Evolutionary conservation across 1,284 basidiomycete species (phyloP).

Genomic region (Melampsora americana): DNA sequence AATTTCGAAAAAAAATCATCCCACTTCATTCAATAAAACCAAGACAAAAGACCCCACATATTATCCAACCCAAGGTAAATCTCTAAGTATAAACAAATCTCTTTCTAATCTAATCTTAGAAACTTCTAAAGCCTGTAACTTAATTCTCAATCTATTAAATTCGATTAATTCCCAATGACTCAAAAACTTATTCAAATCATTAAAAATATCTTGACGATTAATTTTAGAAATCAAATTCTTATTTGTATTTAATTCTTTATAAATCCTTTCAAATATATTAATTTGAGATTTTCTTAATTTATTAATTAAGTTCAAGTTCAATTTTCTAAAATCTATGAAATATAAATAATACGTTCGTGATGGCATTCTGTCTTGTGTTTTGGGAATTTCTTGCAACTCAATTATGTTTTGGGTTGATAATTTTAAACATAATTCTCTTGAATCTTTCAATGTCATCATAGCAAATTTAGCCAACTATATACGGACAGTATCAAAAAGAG

Average conservation of each 20-base stretch:
- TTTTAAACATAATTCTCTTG: slow-evolving; percentile 36
- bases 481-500: not conserved
- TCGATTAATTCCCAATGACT: slow-evolving; percentile 19
- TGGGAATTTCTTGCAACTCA: slow-evolving; percentile 40
- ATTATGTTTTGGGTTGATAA: slow-evolving; percentile 22
- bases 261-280: slow-evolving; percentile 16
- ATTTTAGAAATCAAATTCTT: slow-evolving; percentile 18
- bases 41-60: not conserved
- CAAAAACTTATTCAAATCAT: slow-evolving; percentile 6
- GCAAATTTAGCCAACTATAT: slow-evolving; percentile 27
- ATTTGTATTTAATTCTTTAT: slow-evolving; percentile 19
- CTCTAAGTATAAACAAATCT: slow-evolving; percentile 35
- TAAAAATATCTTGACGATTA: slow-evolving; percentile 23
- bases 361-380: slow-evolving; percentile 35
- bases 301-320: slow-evolving; percentile 28
- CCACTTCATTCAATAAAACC: too few relatives aligned
- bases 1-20: too few relatives aligned
- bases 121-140: slow-evolving; percentile 33
- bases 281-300: slow-evolving; percentile 31
- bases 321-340: slow-evolving; percentile 36
- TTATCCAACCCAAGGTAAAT: slow-evolving; percentile 29
- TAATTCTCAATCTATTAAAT: slow-evolving; percentile 14
- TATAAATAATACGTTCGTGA: slow-evolving; percentile 32
- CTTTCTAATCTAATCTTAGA: slow-evolving; percentile 29
- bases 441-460: slow-evolving; percentile 39